Evolutionary conservation across 129 eudicot genomes (phyloP).

Genomic region (Mikania micrantha): DNA sequence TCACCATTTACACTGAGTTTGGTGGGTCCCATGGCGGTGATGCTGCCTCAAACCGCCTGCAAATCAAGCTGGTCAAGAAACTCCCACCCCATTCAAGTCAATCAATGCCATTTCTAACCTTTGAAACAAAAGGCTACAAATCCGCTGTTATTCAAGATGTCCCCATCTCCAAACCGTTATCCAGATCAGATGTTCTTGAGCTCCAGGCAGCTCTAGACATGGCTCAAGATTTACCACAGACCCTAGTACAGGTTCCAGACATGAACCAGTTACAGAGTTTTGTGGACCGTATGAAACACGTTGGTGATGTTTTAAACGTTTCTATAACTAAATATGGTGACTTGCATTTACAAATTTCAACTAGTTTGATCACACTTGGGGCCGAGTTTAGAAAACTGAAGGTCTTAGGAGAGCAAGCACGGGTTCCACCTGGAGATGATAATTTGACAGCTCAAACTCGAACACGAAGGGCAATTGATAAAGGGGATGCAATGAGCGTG

Average conservation of each 20-base stretch:
- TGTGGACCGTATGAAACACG: conserved; percentile 89
- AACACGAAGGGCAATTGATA: conserved; percentile 50
- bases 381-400: conserved; percentile 72
- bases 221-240: conserved; percentile 70
- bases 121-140: conserved; percentile 76
- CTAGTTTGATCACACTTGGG: conserved; percentile 67
- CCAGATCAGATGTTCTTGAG: conserved; percentile 65
- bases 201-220: conserved; percentile 69
- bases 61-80: conserved; percentile 80
- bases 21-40: conserved; percentile 29
- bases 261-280: conserved; percentile 53
- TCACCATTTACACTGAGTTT: conserved; percentile 52
- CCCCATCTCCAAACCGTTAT: conserved; percentile 86
- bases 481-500: conserved; percentile 69
- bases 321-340: conserved; percentile 68
- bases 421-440: conserved; percentile 35
- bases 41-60: conserved; percentile 40
- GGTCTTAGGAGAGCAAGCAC: conserved; percentile 71
- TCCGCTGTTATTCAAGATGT: conserved; percentile 93
- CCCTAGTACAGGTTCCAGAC: conserved; percentile 71
- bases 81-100: conserved; percentile 65
- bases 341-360: conserved; percentile 68
- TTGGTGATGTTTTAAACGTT: conserved; percentile 72
- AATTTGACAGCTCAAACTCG: conserved; percentile 55
- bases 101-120: conserved; percentile 69